A percentile compares a stretch with the other conserved stretches of the same genome.
Conservation (phyloP, 192 early-diverging fungal genomes). For the Backusella circina region DNA sequence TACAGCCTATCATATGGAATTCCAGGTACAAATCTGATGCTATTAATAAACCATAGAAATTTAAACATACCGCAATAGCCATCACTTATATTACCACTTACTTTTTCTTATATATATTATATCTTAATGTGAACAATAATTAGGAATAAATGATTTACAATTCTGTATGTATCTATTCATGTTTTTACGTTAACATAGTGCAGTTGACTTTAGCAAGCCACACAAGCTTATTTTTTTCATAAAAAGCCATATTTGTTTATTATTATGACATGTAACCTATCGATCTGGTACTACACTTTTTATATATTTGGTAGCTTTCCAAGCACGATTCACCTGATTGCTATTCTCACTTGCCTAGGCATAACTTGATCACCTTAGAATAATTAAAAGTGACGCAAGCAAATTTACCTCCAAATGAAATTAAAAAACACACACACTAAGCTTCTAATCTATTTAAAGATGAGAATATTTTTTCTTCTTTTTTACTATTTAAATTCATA, state of each 20-base stretch:
- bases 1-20: not conserved
- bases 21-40: not conserved
- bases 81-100: not conserved
- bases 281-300: not conserved
- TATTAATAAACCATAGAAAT: not conserved
- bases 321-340: not conserved
- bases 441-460: not conserved
- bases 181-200: not conserved
- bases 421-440: not conserved
- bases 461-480: not conserved
- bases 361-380: not conserved
- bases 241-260: not conserved
- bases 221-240: not conserved
- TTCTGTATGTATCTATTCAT: too few species aligned
- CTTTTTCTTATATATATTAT: too few species aligned
- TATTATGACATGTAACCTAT: not conserved
- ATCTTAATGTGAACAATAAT: not conserved
- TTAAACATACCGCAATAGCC: not conserved
- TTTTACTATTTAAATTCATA: not conserved
- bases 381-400: not conserved
- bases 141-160: too few species aligned
- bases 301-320: not conserved
- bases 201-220: not conserved
- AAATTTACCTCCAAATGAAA: not conserved
- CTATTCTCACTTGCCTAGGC: not conserved